Conservation (phyloP, 1,284 basidiomycete species). For the Melampsora americana region DNA sequence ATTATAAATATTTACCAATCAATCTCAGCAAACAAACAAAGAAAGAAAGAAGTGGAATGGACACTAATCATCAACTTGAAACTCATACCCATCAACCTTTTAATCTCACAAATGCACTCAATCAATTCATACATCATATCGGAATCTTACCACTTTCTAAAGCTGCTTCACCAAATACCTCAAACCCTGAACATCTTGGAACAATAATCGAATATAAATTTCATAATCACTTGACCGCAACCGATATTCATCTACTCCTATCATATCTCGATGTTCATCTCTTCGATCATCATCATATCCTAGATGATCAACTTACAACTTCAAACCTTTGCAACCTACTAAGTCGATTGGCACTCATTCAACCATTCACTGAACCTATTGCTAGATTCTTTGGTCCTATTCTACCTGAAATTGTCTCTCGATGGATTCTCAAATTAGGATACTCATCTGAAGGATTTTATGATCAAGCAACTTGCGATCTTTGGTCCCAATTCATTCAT, state of each 20-base stretch:
- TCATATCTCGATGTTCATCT: slow-evolving; percentile 2
- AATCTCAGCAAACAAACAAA: too few relatives aligned
- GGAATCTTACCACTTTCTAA: slow-evolving; percentile 37
- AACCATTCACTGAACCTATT: slow-evolving; percentile 30
- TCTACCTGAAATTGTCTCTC: slow-evolving; percentile 32
- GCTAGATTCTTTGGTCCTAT: slow-evolving; percentile 28
- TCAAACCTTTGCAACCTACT: slow-evolving; percentile 18
- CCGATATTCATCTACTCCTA: slow-evolving; percentile 12
- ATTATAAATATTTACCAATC: too few relatives aligned
- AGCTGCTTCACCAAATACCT: slow-evolving; percentile 20
- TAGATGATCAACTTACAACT: not conserved
- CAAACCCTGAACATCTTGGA: not conserved
- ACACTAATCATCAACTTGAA: not conserved
- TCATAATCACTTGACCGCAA: slow-evolving; percentile 11
- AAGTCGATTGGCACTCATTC: slow-evolving; percentile 19
- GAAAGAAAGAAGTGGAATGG: not conserved
- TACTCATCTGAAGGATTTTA: slow-evolving; percentile 12
- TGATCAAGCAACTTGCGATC: not conserved
- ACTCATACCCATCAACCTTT: not conserved
- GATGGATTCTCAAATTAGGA: slow-evolving; percentile 22
- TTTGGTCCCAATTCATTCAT: not conserved
- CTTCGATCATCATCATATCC: not conserved
- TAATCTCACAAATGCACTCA: slow-evolving; percentile 17
- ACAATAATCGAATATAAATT: slow-evolving; percentile 8
- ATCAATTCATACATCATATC: slow-evolving; percentile 31